Conservation (phyloP, 169 alveolate genomes). For the Plasmodium vivax region DNA sequence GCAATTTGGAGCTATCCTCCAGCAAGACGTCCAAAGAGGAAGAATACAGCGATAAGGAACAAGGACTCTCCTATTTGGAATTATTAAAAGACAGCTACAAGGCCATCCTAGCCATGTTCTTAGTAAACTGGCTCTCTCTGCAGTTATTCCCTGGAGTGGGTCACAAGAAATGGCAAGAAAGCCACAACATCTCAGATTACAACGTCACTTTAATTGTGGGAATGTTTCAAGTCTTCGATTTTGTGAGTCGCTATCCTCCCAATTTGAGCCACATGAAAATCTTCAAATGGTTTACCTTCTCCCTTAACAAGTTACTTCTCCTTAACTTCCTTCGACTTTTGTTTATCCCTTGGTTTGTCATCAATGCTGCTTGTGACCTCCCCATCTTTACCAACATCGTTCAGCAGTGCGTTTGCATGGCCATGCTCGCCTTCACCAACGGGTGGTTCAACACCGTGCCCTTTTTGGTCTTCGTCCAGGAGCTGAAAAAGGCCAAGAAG, state of each 20-base stretch:
- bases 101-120: slow-evolving; percentile 41
- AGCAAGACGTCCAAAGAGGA: slow-evolving; percentile 3
- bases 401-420: slow-evolving; percentile 60
- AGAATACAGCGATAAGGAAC: slow-evolving; percentile 16
- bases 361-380: neutral
- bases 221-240: slow-evolving; percentile 75
- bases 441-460: slow-evolving; percentile 74
- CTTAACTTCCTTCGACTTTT: slow-evolving; percentile 16
- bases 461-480: slow-evolving; percentile 50
- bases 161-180: slow-evolving; percentile 48
- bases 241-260: slow-evolving; percentile 68
- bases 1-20: slow-evolving; percentile 25
- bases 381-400: slow-evolving; percentile 25
- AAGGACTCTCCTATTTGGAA: slow-evolving; percentile 19
- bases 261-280: slow-evolving; percentile 20
- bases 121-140: slow-evolving; percentile 45
- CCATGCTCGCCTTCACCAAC: slow-evolving; percentile 56
- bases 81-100: slow-evolving; percentile 64
- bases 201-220: slow-evolving; percentile 61
- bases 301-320: slow-evolving; percentile 45
- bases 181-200: slow-evolving; percentile 20
- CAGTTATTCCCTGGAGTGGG: slow-evolving; percentile 72
- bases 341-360: slow-evolving; percentile 63
- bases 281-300: slow-evolving; percentile 41
- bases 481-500: slow-evolving; percentile 29